Percentiles rank a stretch among this genome's conserved stretches.
phyloP scores from a whole-genome alignment of 192 early-diverging fungal genomes.

The Linnemannia schmuckeri region DNA sequence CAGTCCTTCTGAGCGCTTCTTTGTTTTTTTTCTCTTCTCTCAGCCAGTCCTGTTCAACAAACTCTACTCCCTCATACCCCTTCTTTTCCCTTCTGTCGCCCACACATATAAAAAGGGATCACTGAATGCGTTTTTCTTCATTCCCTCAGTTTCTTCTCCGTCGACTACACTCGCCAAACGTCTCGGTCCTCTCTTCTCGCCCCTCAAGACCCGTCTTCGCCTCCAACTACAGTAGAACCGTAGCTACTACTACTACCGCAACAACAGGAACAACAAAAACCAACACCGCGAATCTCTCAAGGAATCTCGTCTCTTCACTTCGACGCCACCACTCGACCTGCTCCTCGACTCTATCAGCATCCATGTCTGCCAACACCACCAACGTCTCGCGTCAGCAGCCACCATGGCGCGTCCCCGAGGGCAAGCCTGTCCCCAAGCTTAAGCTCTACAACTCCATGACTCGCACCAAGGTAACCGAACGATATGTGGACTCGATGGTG shows the following conservation, averaged over 20 bases:
- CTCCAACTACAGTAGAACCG: background rate
- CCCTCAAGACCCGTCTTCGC: background rate
- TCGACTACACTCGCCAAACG: background rate
- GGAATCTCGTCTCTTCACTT: background rate
- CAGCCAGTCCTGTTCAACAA: background rate
- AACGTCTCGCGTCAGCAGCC: constrained; percentile 68
- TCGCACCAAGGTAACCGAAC: constrained; percentile 75
- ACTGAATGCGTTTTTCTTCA: constrained; percentile 1
- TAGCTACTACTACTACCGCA: background rate
- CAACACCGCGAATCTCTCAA: background rate
- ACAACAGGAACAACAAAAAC: background rate
- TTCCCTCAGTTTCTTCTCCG: constrained; percentile 12
- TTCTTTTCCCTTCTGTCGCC: background rate
- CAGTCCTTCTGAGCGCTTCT: background rate
- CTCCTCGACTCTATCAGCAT: constrained; percentile 5
- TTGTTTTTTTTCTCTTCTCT: background rate
- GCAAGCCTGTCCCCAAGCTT: constrained; percentile 63
- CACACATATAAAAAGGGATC: constrained; percentile 4
- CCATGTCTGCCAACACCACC: constrained; percentile 12
- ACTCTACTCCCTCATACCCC: background rate
- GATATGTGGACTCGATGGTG: background rate
- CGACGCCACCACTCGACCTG: constrained; percentile 18
- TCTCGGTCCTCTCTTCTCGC: background rate
- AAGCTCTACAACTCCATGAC: constrained; percentile 91
- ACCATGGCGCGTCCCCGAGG: constrained; percentile 71